Conservation (phyloP, 352 stramenopile species). For the Phytophthora aleatoria region DNA sequence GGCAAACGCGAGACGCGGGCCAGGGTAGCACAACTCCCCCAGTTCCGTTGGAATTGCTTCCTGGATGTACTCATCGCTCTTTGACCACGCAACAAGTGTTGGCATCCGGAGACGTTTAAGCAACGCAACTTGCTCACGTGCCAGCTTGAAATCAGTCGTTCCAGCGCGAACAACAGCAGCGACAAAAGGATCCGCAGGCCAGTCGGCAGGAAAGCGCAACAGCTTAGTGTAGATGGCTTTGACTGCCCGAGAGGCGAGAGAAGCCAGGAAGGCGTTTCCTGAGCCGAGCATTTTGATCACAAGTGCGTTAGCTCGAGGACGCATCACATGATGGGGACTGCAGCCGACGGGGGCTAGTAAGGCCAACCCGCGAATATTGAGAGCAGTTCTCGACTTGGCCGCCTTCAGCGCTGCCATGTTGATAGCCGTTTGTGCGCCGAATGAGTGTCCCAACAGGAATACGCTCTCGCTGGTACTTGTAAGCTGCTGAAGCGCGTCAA, state of each 20-base stretch:
- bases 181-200: constrained; percentile 36
- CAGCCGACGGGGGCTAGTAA: constrained; percentile 43
- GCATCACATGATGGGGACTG: constrained; percentile 43
- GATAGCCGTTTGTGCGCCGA: constrained; percentile 46
- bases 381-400: background rate
- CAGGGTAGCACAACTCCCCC: constrained; percentile 19
- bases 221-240: constrained; percentile 48
- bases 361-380: constrained; percentile 36
- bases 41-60: constrained; percentile 44
- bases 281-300: constrained; percentile 37
- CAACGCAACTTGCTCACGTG: constrained; percentile 29
- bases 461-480: constrained; percentile 14
- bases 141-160: constrained; percentile 42
- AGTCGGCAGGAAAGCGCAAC: constrained; percentile 35
- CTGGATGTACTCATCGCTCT: constrained; percentile 51
- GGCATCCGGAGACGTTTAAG: constrained; percentile 25
- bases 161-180: constrained; percentile 42
- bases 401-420: constrained; percentile 46
- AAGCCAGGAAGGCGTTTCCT: constrained; percentile 16
- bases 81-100: constrained; percentile 46
- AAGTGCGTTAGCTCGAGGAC: constrained; percentile 34
- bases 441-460: constrained; percentile 55
- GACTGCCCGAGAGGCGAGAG: constrained; percentile 14
- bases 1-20: constrained; percentile 38
- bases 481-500: constrained; percentile 31